Conservation (phyloP, 2,329 filamentous ascomycete species). For the Aspergillus sp. region DNA sequence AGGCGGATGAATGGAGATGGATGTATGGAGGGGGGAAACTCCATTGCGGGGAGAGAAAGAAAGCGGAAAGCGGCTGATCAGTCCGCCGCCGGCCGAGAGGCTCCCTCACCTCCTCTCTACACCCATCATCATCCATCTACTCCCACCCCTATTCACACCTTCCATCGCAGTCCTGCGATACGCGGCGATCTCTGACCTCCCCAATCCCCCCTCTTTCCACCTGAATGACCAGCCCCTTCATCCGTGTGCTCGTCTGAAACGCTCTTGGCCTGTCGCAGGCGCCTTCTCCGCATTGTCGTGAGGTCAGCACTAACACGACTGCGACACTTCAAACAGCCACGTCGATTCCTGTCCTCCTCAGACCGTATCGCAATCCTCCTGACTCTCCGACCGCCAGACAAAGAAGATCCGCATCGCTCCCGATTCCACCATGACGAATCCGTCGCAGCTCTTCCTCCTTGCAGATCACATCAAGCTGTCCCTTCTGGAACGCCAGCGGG, state of each 20-base stretch:
- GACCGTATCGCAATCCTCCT: background rate
- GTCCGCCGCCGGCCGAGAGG: conserved; percentile 6
- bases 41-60: conserved; percentile 10
- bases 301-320: conserved; percentile 1
- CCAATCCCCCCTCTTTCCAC: background rate
- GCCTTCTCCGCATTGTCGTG: conserved; percentile 11
- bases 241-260: background rate
- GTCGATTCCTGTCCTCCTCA: background rate
- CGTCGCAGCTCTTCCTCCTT: conserved; percentile 80
- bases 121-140: conserved; percentile 3
- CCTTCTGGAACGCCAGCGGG: conserved; percentile 84
- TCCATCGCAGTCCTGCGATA: background rate
- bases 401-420: background rate
- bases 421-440: conserved; percentile 49
- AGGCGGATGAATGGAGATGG: conserved; percentile 12
- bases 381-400: background rate
- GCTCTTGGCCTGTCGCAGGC: background rate
- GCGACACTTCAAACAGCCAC: conserved; percentile 5
- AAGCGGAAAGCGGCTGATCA: conserved; percentile 15
- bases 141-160: conserved; percentile 4
- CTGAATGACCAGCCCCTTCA: too few species aligned
- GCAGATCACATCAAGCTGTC: conserved; percentile 97
- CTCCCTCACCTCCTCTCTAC: background rate
- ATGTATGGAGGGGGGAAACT: conserved; percentile 19
- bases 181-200: conserved; percentile 1